Conservation (phyloP, 768 basidiomycete genomes). For the Cystobasidiopsis lactophilus region DNA sequence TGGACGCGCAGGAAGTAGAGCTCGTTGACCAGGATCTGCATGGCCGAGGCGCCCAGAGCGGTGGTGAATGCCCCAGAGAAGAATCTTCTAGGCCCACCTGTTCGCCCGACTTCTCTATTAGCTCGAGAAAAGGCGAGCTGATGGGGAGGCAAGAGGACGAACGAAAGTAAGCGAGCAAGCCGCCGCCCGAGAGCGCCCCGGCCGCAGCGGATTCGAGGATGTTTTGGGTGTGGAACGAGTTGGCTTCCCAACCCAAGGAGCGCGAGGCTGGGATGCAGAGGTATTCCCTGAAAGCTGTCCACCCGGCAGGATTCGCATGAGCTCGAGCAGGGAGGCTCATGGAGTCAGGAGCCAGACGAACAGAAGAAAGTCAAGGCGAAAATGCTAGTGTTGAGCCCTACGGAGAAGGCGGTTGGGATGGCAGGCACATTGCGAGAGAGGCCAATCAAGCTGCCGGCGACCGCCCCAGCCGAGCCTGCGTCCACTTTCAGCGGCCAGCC, state of each 20-base stretch:
- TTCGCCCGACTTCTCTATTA: not conserved
- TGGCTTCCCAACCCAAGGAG: slow-evolving; percentile 7
- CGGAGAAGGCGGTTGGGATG: slow-evolving; percentile 17
- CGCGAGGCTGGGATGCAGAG: not conserved
- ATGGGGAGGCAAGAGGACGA: not conserved
- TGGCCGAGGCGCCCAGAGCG: slow-evolving; percentile 10
- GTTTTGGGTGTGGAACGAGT: slow-evolving; percentile 6
- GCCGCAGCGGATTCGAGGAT: slow-evolving; percentile 2
- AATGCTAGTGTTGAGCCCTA: slow-evolving; percentile 9
- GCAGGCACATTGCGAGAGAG: slow-evolving; percentile 12
- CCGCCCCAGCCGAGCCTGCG: slow-evolving; percentile 7
- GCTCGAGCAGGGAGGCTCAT: not conserved
- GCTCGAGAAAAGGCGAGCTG: not conserved
- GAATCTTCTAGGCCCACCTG: not conserved
- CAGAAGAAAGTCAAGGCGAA: slow-evolving; percentile 19
- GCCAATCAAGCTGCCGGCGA: slow-evolving; percentile 12
- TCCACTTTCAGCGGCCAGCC: too few species aligned
- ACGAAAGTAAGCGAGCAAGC: slow-evolving; percentile 3
- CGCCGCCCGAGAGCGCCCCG: slow-evolving; percentile 1
- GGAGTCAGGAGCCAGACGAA: not conserved
- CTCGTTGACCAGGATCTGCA: slow-evolving; percentile 16
- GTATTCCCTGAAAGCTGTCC: not conserved
- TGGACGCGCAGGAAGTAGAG: slow-evolving; percentile 8
- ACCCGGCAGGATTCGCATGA: not conserved
- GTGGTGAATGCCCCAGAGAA: slow-evolving; percentile 13